These are phyloP conservation scores for Candolleomyces eurysporus DNA, from an alignment of 768 basidiomycete genomes.

Conservation along the genomic window DNA sequence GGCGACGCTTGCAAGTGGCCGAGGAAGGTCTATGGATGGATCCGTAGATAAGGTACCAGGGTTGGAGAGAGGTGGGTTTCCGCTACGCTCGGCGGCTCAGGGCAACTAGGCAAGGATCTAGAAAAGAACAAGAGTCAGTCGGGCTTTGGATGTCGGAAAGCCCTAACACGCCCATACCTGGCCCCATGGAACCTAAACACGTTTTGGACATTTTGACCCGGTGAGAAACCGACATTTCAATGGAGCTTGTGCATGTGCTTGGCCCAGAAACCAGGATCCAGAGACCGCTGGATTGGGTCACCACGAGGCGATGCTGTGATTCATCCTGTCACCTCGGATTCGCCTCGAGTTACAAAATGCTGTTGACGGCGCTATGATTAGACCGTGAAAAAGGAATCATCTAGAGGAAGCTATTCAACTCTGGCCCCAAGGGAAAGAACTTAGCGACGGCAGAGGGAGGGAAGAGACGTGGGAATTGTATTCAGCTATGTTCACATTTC, in stretches of 20 bases:
- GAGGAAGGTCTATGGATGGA: not conserved
- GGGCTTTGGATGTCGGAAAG: not conserved
- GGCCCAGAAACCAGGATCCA: not conserved
- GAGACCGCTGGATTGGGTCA: slow-evolving; percentile 3
- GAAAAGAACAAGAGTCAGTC: not conserved
- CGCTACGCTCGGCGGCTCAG: not conserved
- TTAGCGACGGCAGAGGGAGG: not conserved
- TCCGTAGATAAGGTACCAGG: not conserved
- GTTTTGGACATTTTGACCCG: not conserved
- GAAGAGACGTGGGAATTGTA: not conserved
- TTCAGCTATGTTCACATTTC: not conserved
- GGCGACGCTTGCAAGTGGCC: not conserved
- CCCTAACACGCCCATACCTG: not conserved
- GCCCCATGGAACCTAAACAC: not conserved
- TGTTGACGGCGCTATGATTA: not conserved
- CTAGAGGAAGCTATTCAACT: too few species aligned
- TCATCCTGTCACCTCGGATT: too few species aligned
- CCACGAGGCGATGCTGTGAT: slow-evolving; percentile 3
- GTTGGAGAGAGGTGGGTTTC: not conserved
- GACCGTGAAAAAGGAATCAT: not conserved
- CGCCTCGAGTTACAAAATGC: not conserved
- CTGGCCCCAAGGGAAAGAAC: too few species aligned
- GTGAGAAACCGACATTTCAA: not conserved
- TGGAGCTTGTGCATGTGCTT: too few species aligned
- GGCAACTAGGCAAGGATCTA: not conserved